Evolutionary conservation across 345 rosid genomes (phyloP), one percentile per base, ranked within the genome.

Genomic region (Populus davidiana): DNA sequence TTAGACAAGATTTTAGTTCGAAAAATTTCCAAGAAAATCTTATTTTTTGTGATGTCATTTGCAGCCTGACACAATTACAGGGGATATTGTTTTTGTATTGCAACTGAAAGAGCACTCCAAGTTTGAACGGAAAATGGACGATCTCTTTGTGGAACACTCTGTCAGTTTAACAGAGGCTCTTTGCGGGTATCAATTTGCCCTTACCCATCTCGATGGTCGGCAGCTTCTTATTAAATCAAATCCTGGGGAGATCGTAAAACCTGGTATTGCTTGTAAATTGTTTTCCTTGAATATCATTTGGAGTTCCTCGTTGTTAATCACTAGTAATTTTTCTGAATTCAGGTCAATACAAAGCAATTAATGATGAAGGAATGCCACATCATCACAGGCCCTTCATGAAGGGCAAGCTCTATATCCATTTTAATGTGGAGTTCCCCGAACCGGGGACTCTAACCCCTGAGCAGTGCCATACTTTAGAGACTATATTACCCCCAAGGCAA

Each of bases 301-400:
- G 18, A 0, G 17, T 6, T 12, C 44, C 35, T 67, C 11, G 1
- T 41, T 29, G 12, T 31, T 29, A 3, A 56, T 27, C 68, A 16
- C 9, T 12, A 66, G 9, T 13, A 5, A 14, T 23, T 8, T 29
- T 47, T 54, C 61, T 23, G 31, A n/a, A 59, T 71, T 29, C 79
- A 91, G 95, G 85, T 67, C 92, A 90, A 71, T 84, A 65, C 84
- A 93, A 91, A 86, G 94, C 90, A 2, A 85, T 90, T 69, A 89
- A 85, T 20, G 96, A 90, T 8, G 96, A 93, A 72, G 97, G 96
- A 33, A 93, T 93, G 97, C 96, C 96, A 0, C 82, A 82, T 50
- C 83, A 91, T 77, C 85, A 82, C 68, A 83, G 93, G 83, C 92
- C 96, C 3, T 91, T 91, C 87, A 90, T 91, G 94, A 93, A 49